Percentiles rank a stretch among this genome's conserved stretches.
Evolutionary conservation across 179 eudicot species (phyloP).

Genomic region (Pouteria campechiana): DNA sequence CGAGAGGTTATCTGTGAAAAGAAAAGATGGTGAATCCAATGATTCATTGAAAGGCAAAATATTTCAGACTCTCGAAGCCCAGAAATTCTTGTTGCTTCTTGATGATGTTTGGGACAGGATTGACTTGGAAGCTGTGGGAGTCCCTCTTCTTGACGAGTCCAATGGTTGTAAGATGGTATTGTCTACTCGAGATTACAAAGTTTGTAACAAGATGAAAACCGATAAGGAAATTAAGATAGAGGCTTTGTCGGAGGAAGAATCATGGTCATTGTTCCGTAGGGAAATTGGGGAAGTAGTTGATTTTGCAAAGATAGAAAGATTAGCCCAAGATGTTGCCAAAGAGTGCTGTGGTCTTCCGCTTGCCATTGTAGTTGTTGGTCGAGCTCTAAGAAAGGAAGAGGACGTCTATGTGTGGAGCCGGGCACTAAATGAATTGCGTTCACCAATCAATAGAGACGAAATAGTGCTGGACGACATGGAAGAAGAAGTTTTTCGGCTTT

Average conservation of each 20-base stretch:
- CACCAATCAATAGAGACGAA: neutral
- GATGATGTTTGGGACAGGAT: neutral
- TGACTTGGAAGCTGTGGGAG: neutral
- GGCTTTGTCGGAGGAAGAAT: constrained; percentile 8
- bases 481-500: constrained; percentile 1
- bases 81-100: neutral
- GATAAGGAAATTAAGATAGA: constrained; percentile 5
- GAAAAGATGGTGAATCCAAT: constrained; percentile 11
- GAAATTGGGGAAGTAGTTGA: constrained; percentile 7
- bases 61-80: no score
- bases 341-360: constrained; percentile 14
- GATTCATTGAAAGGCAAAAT: no score
- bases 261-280: constrained; percentile 9
- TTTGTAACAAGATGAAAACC: neutral
- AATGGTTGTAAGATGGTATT: neutral
- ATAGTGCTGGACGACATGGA: neutral
- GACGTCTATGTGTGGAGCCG: constrained; percentile 6
- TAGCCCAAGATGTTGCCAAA: constrained; percentile 8
- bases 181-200: neutral
- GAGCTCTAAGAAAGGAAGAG: constrained; percentile 4
- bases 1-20: constrained; percentile 2
- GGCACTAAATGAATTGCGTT: constrained; percentile 4
- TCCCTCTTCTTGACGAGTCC: neutral
- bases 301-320: constrained; percentile 10
- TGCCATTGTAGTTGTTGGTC: constrained; percentile 9